A percentile compares a stretch with the other conserved stretches of the same genome.
phyloP scores from a whole-genome alignment of 164 flowering plant genomes.

The Platanus orientalis region DNA sequence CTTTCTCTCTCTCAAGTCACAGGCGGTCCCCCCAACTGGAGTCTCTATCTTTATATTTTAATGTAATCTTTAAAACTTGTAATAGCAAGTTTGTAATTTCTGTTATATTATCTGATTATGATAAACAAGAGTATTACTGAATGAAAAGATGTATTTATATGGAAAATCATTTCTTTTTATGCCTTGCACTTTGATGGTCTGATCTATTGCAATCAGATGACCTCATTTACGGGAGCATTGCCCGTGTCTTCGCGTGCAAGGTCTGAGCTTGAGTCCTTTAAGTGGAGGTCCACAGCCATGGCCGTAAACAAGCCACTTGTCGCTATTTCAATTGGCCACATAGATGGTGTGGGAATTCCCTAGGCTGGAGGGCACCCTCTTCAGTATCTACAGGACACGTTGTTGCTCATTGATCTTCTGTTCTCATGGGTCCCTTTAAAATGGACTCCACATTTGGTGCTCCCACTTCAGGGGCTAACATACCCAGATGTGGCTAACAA shows the following conservation, averaged over 20 bases:
- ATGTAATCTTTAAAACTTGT: too few species aligned
- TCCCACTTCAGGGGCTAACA: neutral
- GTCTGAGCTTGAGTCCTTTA: too few species aligned
- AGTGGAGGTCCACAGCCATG: neutral
- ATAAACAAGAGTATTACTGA: too few species aligned
- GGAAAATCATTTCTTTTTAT: too few species aligned
- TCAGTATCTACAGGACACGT: conserved; percentile 5
- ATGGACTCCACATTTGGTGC: conserved; percentile 10
- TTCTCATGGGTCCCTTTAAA: neutral
- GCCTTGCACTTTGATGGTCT: too few species aligned
- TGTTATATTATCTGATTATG: too few species aligned
- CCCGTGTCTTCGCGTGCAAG: neutral
- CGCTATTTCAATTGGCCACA: conserved; percentile 7
- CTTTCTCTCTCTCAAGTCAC: neutral
- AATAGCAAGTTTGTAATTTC: too few species aligned
- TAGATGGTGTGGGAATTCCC: conserved; percentile 1
- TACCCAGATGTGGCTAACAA: conserved; percentile 14
- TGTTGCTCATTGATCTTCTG: neutral
- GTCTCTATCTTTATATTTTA: too few species aligned
- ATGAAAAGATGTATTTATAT: too few species aligned
- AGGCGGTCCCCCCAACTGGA: too few species aligned
- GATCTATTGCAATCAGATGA: too few species aligned
- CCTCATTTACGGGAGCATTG: too few species aligned
- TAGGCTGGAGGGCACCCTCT: conserved; percentile 27
- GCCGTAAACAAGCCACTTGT: conserved; percentile 18